Evolutionary conservation across 1,139 yeast species (phyloP).

Genomic region (Nakaseomyces kungkrabaensis): DNA sequence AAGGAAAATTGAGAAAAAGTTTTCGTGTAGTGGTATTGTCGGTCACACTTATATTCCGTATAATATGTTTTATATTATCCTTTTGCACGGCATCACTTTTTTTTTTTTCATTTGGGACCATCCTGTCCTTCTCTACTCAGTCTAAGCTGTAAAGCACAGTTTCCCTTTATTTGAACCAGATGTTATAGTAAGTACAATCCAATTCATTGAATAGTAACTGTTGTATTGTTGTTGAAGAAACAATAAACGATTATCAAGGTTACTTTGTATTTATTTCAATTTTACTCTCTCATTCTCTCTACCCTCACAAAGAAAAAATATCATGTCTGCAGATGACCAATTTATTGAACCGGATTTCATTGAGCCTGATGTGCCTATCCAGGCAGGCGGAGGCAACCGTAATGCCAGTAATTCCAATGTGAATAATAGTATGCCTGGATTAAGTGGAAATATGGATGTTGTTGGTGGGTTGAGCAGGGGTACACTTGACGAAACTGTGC

Average conservation of each 20-base stretch:
- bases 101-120: too few species aligned
- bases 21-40: too few species aligned
- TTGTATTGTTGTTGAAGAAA: background rate
- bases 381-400: conserved; percentile 2
- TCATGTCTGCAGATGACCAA: conserved; percentile 2
- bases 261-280: too few species aligned
- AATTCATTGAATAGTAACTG: too few species aligned
- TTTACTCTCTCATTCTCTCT: background rate
- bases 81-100: too few species aligned
- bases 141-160: too few species aligned
- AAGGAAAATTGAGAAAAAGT: too few species aligned
- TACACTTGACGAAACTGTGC: conserved; percentile 26
- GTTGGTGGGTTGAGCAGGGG: conserved; percentile 16
- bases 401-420: background rate
- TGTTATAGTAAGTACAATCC: too few species aligned
- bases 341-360: conserved; percentile 20
- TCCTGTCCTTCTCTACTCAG: too few species aligned
- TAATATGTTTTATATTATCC: too few species aligned
- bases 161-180: too few species aligned
- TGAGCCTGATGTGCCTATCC: conserved; percentile 14
- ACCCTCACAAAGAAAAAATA: background rate
- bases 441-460: conserved; percentile 4
- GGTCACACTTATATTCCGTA: too few species aligned
- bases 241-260: background rate
- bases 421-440: background rate